Percentiles rank a stretch among this genome's conserved stretches.
Evolutionary conservation across 495 filamentous ascomycete species (phyloP).

Genomic region (Penicillium alfredii): DNA sequence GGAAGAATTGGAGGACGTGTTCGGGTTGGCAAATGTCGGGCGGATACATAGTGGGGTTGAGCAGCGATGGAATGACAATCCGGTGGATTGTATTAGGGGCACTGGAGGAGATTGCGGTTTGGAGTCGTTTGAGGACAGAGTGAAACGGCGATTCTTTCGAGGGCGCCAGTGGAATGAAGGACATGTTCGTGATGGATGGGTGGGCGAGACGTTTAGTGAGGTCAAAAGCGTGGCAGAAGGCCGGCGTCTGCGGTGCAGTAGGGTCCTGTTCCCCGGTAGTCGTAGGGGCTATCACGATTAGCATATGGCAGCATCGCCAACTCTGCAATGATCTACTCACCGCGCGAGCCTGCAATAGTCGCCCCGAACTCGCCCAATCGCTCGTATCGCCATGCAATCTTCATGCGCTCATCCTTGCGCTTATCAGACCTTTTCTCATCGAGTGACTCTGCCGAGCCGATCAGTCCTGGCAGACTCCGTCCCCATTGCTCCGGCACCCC

Average conservation of each 20-base stretch:
- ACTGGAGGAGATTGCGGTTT: conserved; percentile 50
- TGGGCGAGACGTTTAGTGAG: conserved; percentile 74
- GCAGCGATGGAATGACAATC: conserved; percentile 72
- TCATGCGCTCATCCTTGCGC: conserved; percentile 71
- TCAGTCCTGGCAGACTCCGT: conserved; percentile 71
- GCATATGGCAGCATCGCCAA: too few relatives aligned
- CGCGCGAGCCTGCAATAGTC: conserved; percentile 49
- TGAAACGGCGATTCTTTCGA: conserved; percentile 56
- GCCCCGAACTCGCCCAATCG: conserved; percentile 62
- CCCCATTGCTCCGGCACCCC: conserved; percentile 76
- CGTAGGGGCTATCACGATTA: too few relatives aligned
- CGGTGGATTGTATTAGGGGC: conserved; percentile 65
- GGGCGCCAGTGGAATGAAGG: conserved; percentile 49
- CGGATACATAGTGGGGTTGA: conserved; percentile 79
- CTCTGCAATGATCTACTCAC: conserved; percentile 33
- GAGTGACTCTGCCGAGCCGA: conserved; percentile 43
- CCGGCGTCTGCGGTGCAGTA: conserved; percentile 20
- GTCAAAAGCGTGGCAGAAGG: conserved; percentile 88
- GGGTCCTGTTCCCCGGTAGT: conserved; percentile 22
- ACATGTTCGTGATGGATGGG: conserved; percentile 49
- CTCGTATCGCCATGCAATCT: conserved; percentile 98
- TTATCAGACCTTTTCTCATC: conserved; percentile 37
- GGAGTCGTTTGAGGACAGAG: conserved; percentile 56
- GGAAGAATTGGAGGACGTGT: conserved; percentile 76
- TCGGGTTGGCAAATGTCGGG: conserved; percentile 58